phyloP scores from a whole-genome alignment of 257 asterid species.

The Sherardia arvensis region DNA sequence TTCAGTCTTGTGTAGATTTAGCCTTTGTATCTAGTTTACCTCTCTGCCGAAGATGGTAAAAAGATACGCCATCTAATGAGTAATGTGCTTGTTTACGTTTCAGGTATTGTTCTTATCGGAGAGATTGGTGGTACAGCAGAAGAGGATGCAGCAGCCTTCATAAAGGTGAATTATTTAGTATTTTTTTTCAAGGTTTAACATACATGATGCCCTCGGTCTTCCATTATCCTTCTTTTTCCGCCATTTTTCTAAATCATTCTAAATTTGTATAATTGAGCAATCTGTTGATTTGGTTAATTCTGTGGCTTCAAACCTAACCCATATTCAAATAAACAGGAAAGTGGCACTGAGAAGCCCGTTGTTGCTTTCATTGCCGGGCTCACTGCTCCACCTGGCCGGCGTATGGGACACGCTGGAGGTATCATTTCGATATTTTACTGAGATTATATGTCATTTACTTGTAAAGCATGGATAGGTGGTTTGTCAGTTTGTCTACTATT shows the following conservation, averaged over 20 bases:
- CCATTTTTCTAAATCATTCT: not conserved
- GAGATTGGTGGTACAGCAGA: slow-evolving; percentile 99
- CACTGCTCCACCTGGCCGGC: slow-evolving; percentile 98
- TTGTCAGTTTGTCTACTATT: not conserved
- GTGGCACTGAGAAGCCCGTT: slow-evolving; percentile 85
- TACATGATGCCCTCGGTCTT: not conserved
- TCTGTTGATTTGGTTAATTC: not conserved
- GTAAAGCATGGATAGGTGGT: not conserved
- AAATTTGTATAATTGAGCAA: not conserved
- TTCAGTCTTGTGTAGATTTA: too few species aligned
- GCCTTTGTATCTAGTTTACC: not conserved
- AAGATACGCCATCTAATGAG: not conserved
- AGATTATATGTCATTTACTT: not conserved
- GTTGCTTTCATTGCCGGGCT: slow-evolving; percentile 98
- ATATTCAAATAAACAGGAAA: slow-evolving; percentile 43
- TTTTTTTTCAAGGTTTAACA: not conserved
- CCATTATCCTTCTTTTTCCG: not conserved
- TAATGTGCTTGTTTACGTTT: slow-evolving; percentile 15
- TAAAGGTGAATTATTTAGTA: slow-evolving; percentile 55
- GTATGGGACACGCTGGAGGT: slow-evolving; percentile 99
- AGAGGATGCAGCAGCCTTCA: slow-evolving; percentile 95
- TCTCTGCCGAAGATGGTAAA: not conserved
- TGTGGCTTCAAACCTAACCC: not conserved
- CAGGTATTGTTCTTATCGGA: slow-evolving; percentile 89
- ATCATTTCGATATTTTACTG: slow-evolving; percentile 1